A percentile compares a stretch with the other conserved stretches of the same genome.
Evolutionary conservation across 805 yeast genomes (phyloP).

Genomic region (Saccharomyces mikatae): DNA sequence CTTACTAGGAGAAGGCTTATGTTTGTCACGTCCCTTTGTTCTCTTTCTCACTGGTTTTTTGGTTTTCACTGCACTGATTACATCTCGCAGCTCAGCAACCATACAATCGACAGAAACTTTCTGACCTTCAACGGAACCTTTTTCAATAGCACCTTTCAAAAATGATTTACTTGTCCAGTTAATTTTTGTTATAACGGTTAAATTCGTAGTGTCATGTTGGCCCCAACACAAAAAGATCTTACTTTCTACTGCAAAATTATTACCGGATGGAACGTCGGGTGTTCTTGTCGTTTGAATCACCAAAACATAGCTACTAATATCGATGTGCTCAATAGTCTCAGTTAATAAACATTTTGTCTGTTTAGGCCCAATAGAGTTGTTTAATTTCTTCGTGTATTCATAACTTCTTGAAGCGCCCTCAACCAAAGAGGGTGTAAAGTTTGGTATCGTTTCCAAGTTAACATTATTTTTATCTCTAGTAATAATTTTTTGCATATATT

Average conservation of each 20-base stretch:
- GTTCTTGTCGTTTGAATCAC: constrained; percentile 50
- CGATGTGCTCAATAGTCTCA: constrained; percentile 45
- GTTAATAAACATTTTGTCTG: constrained; percentile 56
- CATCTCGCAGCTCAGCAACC: constrained; percentile 34
- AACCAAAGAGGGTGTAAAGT: constrained; percentile 20
- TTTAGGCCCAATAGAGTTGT: constrained; percentile 63
- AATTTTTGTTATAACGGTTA: constrained; percentile 49
- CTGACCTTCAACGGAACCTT: constrained; percentile 70
- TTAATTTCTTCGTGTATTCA: constrained; percentile 50
- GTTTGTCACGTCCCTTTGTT: constrained; percentile 5
- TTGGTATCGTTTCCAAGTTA: constrained; percentile 46
- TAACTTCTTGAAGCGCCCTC: constrained; percentile 39
- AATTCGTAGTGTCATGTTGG: constrained; percentile 43
- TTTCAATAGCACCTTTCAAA: constrained; percentile 70
- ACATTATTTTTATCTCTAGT: constrained; percentile 50
- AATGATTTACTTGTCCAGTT: constrained; percentile 71
- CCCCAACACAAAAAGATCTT: constrained; percentile 57
- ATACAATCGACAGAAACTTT: constrained; percentile 44
- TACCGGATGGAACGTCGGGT: constrained; percentile 74
- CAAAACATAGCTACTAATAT: constrained; percentile 36
- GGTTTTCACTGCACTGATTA: constrained; percentile 22
- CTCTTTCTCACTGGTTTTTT: constrained; percentile 9
- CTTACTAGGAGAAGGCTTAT: neutral
- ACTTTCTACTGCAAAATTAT: constrained; percentile 55
- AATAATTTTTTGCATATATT: constrained; percentile 40